Base-by-base conservation (phyloP, 2,329 filamentous ascomycete genomes). In the Tolypocladium guangdongense region DNA sequence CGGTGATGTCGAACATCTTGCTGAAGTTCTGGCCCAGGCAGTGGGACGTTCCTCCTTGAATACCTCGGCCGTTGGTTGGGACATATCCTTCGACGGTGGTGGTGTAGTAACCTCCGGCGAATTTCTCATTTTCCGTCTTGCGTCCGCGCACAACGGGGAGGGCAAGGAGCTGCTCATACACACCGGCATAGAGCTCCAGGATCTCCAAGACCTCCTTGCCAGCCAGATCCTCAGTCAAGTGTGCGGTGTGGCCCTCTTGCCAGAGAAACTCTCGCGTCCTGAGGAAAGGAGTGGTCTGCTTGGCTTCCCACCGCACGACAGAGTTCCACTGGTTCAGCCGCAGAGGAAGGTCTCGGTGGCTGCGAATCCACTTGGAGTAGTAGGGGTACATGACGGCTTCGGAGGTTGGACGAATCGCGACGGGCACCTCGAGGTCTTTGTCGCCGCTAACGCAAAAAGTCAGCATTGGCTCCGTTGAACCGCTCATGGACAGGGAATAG, bases 241-340 rank as follows among this genome's bases (percentile, higher is more conserved):
- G 91, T 45, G 93, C 93, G 35, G 80, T 82, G 74, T 96, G 93
- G 27, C 91, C 91, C 74, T 99, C 93, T 71, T 99, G 93, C 93
- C 93, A 99, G 60, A 97, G 74, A 72, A 99, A 99, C 71, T 99
- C 93, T 69, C 95, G 80, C 47, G 92, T 92, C 63, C 92, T 81
- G 54, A 99, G 80, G 76, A 97, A 97, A 39, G 82, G 82, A n/a
- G 82, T 85, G 27, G 81, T 84, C 70, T 95, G 90, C 78, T 97
- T 97, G 68, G 95, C 95, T 73, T 97, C 93, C 93, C 93, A 97
- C 63, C 92, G 83, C 49, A 96, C 79, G 59, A 82, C 78, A 16
- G 87, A 95, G 79, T 96, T 96, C 93, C 93, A 99, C 72, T 99
- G 93, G 76, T 97, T 97, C 60, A 97, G 79, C 66, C 90, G 86